Base-by-base conservation (phyloP, 257 asterid genomes). In the Euphrasia confusa region DNA sequence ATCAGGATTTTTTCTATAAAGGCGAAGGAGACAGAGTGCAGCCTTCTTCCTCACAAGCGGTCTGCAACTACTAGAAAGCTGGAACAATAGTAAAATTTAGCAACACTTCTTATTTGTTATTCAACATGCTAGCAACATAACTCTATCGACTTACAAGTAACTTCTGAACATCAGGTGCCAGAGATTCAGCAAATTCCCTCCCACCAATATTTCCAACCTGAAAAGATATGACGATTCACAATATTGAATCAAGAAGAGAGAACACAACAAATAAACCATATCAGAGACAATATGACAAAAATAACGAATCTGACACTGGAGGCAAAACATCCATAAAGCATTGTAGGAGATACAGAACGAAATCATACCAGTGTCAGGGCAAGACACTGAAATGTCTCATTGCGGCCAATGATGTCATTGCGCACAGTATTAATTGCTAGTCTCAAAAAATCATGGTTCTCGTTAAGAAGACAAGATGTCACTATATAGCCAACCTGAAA, bases 131-230 rank as follows among this genome's bases (percentile, higher is more conserved):
- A 54, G 61, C 73, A 75, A 63, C 59, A 56, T 57, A 64, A 79
- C 63, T 57, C 59, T 58, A 56, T 68, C 60, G 40, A 66, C 97
- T 84, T 84, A 94, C 99, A 72, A 94, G 96, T 77, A 94, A 75
- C 81, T 87, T 94, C 78, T 94, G 99, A 72, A 94, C 99, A 90
- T 94, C 99, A 64, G 99, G 99, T 65, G 99, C 96, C 74, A 94
- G 78, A 55, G 99, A 89, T 74, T 94, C 99, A 47, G 99, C 96
- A 77, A 94, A 94, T 50, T 94, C 99, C 65, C 97, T 82, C 63
- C 99, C 99, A 62, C 99, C 99, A 72, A 94, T 94, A 78, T 94
- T 94, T 68, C 99, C 99, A 53, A 94, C 97, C 99, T 94, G 85
- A 65, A 68, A 58, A 71, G 54, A 55, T 45, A 57, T 17, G 30